phyloP scores from a whole-genome alignment of 2,329 filamentous ascomycete species.

The Fusarium paranaense region DNA sequence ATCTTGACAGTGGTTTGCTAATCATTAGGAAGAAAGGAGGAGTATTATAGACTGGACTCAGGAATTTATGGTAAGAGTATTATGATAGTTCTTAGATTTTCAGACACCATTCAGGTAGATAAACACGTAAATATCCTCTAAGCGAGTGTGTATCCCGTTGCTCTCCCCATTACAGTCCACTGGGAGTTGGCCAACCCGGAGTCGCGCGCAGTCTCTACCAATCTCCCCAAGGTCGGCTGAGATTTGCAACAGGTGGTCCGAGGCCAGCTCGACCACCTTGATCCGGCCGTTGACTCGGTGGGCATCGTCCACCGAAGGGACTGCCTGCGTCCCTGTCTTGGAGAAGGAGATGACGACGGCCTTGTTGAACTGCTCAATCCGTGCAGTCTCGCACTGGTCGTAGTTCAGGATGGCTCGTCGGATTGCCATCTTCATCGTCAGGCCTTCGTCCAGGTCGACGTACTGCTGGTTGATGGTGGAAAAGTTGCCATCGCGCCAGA shows the following conservation, averaged over 20 bases:
- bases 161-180: neutral
- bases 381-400: neutral
- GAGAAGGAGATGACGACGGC: neutral
- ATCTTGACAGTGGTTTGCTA: neutral
- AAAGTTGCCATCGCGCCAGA: neutral
- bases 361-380: neutral
- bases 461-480: neutral
- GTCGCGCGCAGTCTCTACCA: neutral
- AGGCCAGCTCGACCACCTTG: neutral
- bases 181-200: neutral
- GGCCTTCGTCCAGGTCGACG: neutral
- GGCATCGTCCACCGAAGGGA: neutral
- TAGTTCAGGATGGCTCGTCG: neutral
- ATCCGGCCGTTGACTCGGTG: neutral
- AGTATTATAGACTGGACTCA: neutral
- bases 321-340: neutral
- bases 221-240: neutral
- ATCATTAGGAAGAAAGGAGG: neutral
- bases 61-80: neutral
- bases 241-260: neutral
- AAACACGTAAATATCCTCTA: neutral
- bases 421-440: neutral
- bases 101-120: neutral
- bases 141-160: neutral
- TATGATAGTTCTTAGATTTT: neutral